Conservation (phyloP, 2,329 filamentous ascomycete species). For the Cladosporium oxysporum region DNA sequence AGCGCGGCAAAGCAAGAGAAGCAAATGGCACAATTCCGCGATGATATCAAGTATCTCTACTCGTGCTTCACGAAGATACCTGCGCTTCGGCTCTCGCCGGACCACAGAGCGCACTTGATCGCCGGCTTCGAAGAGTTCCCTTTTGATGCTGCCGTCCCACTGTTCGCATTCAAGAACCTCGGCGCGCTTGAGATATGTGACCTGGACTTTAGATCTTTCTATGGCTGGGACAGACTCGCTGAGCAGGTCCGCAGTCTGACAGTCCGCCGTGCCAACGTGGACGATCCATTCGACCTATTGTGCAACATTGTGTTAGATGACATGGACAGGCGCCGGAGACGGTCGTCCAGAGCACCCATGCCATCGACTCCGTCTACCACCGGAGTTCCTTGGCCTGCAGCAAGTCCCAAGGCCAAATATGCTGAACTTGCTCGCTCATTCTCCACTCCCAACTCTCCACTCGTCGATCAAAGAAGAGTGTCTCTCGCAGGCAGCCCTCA, state of each 20-base stretch:
- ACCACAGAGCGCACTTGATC: slow-evolving; percentile 87
- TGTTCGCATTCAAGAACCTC: slow-evolving; percentile 97
- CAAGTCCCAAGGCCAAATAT: slow-evolving; percentile 63
- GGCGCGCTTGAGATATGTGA: slow-evolving; percentile 92
- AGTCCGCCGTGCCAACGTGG: slow-evolving; percentile 81
- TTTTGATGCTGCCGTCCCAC: slow-evolving; percentile 92
- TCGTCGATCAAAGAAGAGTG: slow-evolving; percentile 48
- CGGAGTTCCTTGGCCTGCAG: slow-evolving; percentile 58
- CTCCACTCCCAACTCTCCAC: slow-evolving; percentile 68
- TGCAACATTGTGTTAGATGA: slow-evolving; percentile 95
- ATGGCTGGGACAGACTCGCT: slow-evolving; percentile 91
- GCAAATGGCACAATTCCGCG: slow-evolving; percentile 80
- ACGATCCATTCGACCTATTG: slow-evolving; percentile 86
- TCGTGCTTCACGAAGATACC: slow-evolving; percentile 98
- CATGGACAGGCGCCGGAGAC: slow-evolving; percentile 85
- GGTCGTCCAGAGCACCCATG: slow-evolving; percentile 72
- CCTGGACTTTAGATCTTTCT: slow-evolving; percentile 95
- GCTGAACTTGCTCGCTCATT: slow-evolving; percentile 67
- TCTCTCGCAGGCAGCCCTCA: slow-evolving; percentile 52
- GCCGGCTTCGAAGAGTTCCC: slow-evolving; percentile 96
- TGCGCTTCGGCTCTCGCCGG: slow-evolving; percentile 83
- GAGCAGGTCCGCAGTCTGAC: slow-evolving; percentile 90
- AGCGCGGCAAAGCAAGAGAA: slow-evolving; percentile 83
- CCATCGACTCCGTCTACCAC: slow-evolving; percentile 73
- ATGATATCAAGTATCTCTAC: slow-evolving; percentile 93